Base-by-base conservation (phyloP, 257 asterid genomes). In the Solanum chmielewskii region DNA sequence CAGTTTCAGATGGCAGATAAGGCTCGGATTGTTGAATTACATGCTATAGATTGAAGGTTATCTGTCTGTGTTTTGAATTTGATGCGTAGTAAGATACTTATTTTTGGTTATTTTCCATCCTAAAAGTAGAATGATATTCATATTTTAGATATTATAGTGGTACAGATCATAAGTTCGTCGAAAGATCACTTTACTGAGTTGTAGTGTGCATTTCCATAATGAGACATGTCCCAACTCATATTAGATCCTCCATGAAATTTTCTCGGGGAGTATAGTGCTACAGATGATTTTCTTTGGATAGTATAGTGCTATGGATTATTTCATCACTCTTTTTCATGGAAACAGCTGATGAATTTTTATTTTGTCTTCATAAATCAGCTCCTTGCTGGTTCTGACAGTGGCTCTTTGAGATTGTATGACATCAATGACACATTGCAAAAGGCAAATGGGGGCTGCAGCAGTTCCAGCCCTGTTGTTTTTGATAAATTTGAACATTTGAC, bases 401-500 rank as follows among this genome's bases (percentile, higher is more conserved):
- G 98, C 41, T 91, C 94, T 73, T 89, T 95, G 92, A 91, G 93
- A 88, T 90, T 96, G 88, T 93, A 92, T 62, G 98, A 49, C 60
- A 49, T 49, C 60, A 49, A 49, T 49, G 60, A 70, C 59, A 70
- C 71, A 14, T 73, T 62, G 20, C 68, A 88, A 74, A 83, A 88
- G 86, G 70, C 13, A 14, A 91, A 90, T 44, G 88, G 89, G 44
- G 20, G 84, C 83, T 73, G 64, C 66, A 85, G 85, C 92, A 42
- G 86, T 80, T 83, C 93, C 71, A 44, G 81, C 44, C 80, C 88
- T 11, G 89, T 78, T 33, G 74, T 77, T 84, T 96, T 93, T 87
- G 95, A 94, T 37, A 94, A 90, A 86, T 96, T 95, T 84, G 94
- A 93, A 90, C 98, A 91, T 78, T 88, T 96, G 92, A 96, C 99